Base-by-base conservation (phyloP, 805 yeast species). In the Candida oleophila region DNA sequence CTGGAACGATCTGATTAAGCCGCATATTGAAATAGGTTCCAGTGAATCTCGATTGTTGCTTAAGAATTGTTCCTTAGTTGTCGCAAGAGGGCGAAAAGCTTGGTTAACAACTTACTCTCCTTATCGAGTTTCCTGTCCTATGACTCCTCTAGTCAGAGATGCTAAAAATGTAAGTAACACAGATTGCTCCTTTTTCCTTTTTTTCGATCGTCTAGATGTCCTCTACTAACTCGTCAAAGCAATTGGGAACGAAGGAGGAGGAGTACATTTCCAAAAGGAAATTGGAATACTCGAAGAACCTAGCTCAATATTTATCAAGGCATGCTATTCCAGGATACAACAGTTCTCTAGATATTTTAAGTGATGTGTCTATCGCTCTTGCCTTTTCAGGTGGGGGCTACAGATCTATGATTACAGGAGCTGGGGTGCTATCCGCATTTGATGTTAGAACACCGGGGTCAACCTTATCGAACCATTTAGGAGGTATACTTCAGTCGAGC, bases 371-470 rank as follows among this genome's bases (percentile, higher is more conserved):
- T n/a, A 51, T 4, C 42, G 76, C 74, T 3, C 50, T 77, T 2
- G 71, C 78, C 2, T 46, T 77, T 3, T 73, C 79, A 12, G 82
- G 82, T 1, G 82, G 81, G 3, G 80, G 81, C 2, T 77, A 79
- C 58, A 64, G 87, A 44, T 77, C 87, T 5, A 80, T 82, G 83
- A 55, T 82, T 16, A 68, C 71, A 15, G 82, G 80, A 0, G 85
- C 81, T 0, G 88, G 88, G 0, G 69, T 72, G 2, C 47, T 82
- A 3, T 62, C 73, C 3, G 84, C 85, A 0, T 63, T 74, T 41
- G 87, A 82, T 53, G 48, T 45, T 11, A 59, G 84, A 44, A 73
- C 78, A 3, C 59, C 69, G 0, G 59, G 63, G 4, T 38, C 73
- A 2, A 53, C 60, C 3, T 43, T 52, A 7, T 34, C 39, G 2